A percentile compares a stretch with the other conserved stretches of the same genome.
phyloP scores from a whole-genome alignment of 139 green algal genomes.

The Ettlia oleoabundans region DNA sequence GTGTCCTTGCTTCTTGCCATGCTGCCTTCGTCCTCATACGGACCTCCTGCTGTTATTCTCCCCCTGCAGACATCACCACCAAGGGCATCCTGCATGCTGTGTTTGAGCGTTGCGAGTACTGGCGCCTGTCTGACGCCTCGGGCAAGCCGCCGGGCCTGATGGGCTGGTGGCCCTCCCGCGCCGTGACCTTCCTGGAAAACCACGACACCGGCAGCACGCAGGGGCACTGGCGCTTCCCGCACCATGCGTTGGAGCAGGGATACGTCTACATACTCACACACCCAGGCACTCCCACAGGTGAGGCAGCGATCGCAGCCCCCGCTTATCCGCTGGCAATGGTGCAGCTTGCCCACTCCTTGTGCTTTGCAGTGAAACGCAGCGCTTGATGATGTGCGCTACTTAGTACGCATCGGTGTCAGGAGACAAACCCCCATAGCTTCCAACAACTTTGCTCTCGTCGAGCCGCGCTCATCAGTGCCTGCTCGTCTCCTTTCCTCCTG shows the following conservation, averaged over 20 bases:
- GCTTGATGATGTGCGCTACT: no score
- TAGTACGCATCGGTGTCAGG: no score
- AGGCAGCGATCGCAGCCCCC: background rate
- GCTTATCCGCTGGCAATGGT: background rate
- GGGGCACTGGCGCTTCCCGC: constrained; percentile 83
- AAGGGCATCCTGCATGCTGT: constrained; percentile 86
- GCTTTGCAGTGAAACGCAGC: no score
- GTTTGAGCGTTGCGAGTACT: constrained; percentile 90
- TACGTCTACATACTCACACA: constrained; percentile 97
- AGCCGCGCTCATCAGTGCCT: background rate
- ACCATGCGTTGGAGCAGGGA: constrained; percentile 64
- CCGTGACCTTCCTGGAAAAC: constrained; percentile 98
- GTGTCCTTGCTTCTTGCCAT: background rate
- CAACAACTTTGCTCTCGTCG: background rate
- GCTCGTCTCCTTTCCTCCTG: background rate
- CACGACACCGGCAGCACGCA: constrained; percentile 85
- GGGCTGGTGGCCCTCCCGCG: constrained; percentile 91
- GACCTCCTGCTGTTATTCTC: background rate
- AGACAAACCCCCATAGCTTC: no score
- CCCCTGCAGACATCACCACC: constrained; percentile 95
- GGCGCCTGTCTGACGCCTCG: constrained; percentile 86
- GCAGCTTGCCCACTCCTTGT: background rate
- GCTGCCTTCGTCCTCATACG: background rate
- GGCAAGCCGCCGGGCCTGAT: constrained; percentile 81
- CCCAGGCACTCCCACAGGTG: constrained; percentile 68